Evolutionary conservation across 2,329 filamentous ascomycete species (phyloP).

Genomic region (Alternaria consortialis): DNA sequence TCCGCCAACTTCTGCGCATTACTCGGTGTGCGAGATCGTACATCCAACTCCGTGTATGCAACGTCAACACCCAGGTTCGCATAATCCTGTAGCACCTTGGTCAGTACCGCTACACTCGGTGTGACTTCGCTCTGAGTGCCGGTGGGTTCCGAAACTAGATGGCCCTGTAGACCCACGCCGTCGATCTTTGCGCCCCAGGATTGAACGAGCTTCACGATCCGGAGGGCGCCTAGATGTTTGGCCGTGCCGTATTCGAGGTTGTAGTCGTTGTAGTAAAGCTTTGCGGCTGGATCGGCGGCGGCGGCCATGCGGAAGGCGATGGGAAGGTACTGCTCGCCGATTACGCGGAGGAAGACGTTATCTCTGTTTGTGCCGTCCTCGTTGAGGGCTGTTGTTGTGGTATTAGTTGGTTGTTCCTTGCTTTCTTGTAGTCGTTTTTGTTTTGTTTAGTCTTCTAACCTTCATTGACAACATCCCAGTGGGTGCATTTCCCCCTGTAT

Average conservation of each 20-base stretch:
- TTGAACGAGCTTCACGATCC: constrained; percentile 49
- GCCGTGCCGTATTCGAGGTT: constrained; percentile 66
- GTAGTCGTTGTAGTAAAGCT: constrained; percentile 72
- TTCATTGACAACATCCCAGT: constrained; percentile 53
- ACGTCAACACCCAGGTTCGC: constrained; percentile 64
- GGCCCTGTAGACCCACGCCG: constrained; percentile 69
- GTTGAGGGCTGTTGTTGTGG: constrained; percentile 55
- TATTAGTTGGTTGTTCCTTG: neutral
- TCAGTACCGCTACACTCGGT: constrained; percentile 56
- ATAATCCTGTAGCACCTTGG: constrained; percentile 61
- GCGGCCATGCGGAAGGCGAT: constrained; percentile 66
- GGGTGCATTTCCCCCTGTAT: constrained; percentile 50
- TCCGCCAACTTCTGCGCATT: constrained; percentile 52
- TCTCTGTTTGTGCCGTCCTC: constrained; percentile 65
- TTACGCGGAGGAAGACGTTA: constrained; percentile 64
- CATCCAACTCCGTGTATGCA: constrained; percentile 69
- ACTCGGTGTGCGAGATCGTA: constrained; percentile 59
- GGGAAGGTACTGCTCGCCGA: constrained; percentile 66
- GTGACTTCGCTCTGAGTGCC: constrained; percentile 52
- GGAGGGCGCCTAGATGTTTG: constrained; percentile 46
- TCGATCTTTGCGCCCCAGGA: constrained; percentile 61
- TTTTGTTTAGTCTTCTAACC: constrained; percentile 14
- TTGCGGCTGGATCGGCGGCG: constrained; percentile 65
- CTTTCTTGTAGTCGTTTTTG: neutral
- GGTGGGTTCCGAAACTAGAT: constrained; percentile 63